Percentiles rank a stretch among this genome's conserved stretches.
These are phyloP conservation scores for Elaeis guineensis DNA, from an alignment of 176 grass and related monocot species.

Conservation along the genomic window DNA sequence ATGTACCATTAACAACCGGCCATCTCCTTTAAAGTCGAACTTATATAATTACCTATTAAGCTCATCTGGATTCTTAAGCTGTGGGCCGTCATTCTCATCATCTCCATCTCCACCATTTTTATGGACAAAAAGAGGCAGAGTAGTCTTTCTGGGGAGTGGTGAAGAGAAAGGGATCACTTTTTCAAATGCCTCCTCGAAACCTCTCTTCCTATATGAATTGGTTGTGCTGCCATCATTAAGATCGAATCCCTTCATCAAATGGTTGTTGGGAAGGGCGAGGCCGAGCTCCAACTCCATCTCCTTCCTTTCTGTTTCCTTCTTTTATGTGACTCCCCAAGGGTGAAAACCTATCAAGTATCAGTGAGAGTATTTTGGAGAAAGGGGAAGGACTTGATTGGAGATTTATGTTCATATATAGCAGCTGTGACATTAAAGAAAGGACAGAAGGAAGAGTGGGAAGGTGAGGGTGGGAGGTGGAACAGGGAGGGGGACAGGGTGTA, in stretches of 20 bases:
- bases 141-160: background rate
- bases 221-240: background rate
- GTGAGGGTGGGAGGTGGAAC: background rate
- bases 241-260: background rate
- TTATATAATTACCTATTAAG: conserved; percentile 24
- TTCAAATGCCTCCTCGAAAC: conserved; percentile 13
- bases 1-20: too few species aligned
- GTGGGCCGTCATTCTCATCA: background rate
- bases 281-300: conserved; percentile 72
- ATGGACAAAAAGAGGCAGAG: conserved; percentile 30
- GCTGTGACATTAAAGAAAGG: background rate
- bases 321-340: too few species aligned
- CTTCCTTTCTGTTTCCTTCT: background rate
- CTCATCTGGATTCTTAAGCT: background rate
- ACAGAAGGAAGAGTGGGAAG: conserved; percentile 11
- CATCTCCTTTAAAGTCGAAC: background rate
- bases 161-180: background rate
- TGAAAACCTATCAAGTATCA: background rate
- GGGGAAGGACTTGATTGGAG: background rate
- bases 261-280: conserved; percentile 31
- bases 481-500: conserved; percentile 10
- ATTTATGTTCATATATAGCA: conserved; percentile 12
- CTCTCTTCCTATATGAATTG: conserved; percentile 28
- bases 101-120: conserved; percentile 1
- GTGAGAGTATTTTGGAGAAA: background rate